Conservation (phyloP, 768 basidiomycete species). For the Mycena metata region DNA sequence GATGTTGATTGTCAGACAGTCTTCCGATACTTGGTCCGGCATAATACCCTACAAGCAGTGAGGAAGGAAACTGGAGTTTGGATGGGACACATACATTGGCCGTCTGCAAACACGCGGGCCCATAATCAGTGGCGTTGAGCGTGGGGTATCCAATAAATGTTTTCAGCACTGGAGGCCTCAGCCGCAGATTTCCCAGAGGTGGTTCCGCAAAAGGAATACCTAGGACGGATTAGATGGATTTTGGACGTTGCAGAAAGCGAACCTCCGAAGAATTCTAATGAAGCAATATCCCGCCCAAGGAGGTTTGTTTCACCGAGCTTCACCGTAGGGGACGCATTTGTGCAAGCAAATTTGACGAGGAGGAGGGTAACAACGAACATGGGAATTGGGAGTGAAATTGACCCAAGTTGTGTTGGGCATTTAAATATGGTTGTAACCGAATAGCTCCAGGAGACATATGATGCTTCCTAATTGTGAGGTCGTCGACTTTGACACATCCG, state of each 20-base stretch:
- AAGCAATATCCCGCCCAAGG: constrained; percentile 34
- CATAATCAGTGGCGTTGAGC: constrained; percentile 45
- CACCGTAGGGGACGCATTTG: constrained; percentile 20
- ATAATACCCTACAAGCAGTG: constrained; percentile 52
- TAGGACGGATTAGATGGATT: constrained; percentile 14
- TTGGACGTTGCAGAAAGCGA: background rate
- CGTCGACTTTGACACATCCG: too few relatives aligned
- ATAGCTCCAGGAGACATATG: too few relatives aligned
- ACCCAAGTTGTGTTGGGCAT: too few relatives aligned
- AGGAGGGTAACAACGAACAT: too few relatives aligned
- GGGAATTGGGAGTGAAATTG: too few relatives aligned
- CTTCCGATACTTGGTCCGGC: constrained; percentile 46
- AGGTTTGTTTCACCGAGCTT: constrained; percentile 40
- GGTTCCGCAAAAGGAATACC: constrained; percentile 53
- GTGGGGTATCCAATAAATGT: constrained; percentile 30
- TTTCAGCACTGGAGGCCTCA: constrained; percentile 43
- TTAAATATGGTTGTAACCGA: too few relatives aligned
- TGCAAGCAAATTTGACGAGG: too few relatives aligned
- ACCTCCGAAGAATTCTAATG: constrained; percentile 48
- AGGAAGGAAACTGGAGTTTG: background rate
- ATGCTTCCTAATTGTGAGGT: too few relatives aligned
- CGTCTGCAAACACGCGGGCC: constrained; percentile 43
- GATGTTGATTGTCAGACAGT: constrained; percentile 60
- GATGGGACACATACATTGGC: background rate
- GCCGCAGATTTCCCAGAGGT: constrained; percentile 45